phyloP scores from a whole-genome alignment of 1,284 basidiomycete genomes.

The Apiotrichum sp. region DNA sequence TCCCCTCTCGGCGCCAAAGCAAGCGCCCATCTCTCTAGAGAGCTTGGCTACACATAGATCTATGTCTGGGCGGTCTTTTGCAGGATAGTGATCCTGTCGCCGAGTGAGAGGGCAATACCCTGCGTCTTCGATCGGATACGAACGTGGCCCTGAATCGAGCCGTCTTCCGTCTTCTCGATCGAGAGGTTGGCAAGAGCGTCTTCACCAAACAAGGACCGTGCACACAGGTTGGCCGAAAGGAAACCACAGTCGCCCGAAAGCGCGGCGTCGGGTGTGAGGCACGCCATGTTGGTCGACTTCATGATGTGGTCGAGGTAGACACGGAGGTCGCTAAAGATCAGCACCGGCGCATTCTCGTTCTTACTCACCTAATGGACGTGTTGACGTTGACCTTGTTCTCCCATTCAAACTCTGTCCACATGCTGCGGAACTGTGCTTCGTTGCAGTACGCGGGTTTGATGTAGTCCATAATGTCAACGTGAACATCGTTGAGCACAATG shows the following conservation, averaged over 20 bases:
- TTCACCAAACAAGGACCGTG: conserved; percentile 87
- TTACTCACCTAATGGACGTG: conserved; percentile 54
- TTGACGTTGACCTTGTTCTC: conserved; percentile 94
- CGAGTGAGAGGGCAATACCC: conserved; percentile 87
- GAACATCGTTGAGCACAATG: conserved; percentile 93
- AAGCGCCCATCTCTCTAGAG: no score
- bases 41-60: neutral
- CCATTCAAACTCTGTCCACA: conserved; percentile 99
- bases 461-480: conserved; percentile 99
- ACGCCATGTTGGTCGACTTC: conserved; percentile 91
- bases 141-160: conserved; percentile 80
- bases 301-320: conserved; percentile 84
- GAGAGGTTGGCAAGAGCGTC: conserved; percentile 95
- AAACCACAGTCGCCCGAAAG: conserved; percentile 89
- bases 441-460: conserved; percentile 96
- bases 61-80: conserved; percentile 27
- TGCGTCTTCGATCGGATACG: conserved; percentile 93
- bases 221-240: conserved; percentile 89
- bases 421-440: conserved; percentile 87
- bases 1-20: neutral
- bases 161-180: conserved; percentile 80
- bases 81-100: conserved; percentile 64
- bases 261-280: conserved; percentile 88
- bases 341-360: neutral
- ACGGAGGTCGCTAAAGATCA: conserved; percentile 58